These are phyloP conservation scores for Alternaria dauci DNA, from an alignment of 2,329 filamentous ascomycete species.

Conservation along the genomic window DNA sequence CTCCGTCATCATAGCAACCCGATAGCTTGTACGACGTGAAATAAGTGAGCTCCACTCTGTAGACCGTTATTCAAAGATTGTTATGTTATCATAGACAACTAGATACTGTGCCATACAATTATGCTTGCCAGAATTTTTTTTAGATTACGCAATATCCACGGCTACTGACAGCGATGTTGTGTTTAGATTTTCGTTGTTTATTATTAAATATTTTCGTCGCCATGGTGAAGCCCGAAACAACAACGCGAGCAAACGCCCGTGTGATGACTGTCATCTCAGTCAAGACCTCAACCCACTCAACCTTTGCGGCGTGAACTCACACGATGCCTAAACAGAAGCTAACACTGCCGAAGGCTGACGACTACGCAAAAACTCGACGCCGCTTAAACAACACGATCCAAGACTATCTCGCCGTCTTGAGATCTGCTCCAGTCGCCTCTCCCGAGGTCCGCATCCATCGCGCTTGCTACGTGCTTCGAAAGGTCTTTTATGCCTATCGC, in stretches of 20 bases:
- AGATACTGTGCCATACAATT: too few relatives aligned
- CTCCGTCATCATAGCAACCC: not conserved
- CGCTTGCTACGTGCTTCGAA: not conserved
- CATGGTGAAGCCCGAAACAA: slow-evolving; percentile 2
- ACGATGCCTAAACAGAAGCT: not conserved
- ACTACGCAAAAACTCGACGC: not conserved
- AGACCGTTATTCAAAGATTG: not conserved
- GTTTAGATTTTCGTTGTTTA: not conserved
- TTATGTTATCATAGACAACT: not conserved
- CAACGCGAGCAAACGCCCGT: not conserved
- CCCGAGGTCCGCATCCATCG: not conserved
- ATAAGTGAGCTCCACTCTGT: not conserved
- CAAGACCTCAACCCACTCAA: not conserved
- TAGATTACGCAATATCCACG: not conserved
- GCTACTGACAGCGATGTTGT: not conserved
- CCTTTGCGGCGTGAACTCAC: not conserved
- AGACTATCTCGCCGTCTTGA: not conserved
- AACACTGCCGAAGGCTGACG: not conserved
- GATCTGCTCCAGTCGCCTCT: not conserved
- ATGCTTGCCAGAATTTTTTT: not conserved
- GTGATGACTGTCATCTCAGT: not conserved
- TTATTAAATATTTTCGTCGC: not conserved
- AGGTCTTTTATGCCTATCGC: slow-evolving; percentile 1
- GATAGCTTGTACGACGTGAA: not conserved
- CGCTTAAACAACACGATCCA: not conserved